Conservation (phyloP, 2,329 filamentous ascomycete genomes). For the Sporothrix curviconia region DNA sequence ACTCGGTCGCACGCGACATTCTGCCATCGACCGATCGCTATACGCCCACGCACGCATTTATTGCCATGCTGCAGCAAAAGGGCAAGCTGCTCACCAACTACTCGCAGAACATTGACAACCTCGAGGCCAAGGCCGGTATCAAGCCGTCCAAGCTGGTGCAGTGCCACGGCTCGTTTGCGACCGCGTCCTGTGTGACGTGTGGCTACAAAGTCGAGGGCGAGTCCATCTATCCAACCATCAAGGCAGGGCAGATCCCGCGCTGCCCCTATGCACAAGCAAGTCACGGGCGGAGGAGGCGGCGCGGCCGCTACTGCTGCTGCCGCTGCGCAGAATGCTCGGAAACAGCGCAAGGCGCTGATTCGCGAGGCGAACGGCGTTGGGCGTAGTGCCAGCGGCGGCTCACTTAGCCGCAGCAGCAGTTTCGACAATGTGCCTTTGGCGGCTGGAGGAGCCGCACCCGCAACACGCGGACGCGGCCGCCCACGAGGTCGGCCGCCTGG, state of each 20-base stretch:
- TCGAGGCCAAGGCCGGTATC: slow-evolving; percentile 83
- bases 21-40: slow-evolving; percentile 72
- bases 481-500: slow-evolving; percentile 26
- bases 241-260: slow-evolving; percentile 65
- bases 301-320: background rate
- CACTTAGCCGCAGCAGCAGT: slow-evolving; percentile 16
- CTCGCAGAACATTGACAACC: slow-evolving; percentile 97
- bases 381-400: background rate
- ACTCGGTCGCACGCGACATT: slow-evolving; percentile 84
- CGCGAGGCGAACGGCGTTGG: background rate
- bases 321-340: slow-evolving; percentile 28
- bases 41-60: slow-evolving; percentile 91
- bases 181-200: slow-evolving; percentile 82
- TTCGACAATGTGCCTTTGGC: slow-evolving; percentile 17
- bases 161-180: slow-evolving; percentile 94
- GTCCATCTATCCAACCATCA: slow-evolving; percentile 72
- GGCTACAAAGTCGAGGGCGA: slow-evolving; percentile 66
- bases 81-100: slow-evolving; percentile 92
- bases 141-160: slow-evolving; percentile 76
- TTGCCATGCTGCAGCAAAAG: slow-evolving; percentile 78
- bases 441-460: slow-evolving; percentile 20
- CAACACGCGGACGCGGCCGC: slow-evolving; percentile 14
- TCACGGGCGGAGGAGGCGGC: no score
- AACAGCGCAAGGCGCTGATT: slow-evolving; percentile 21
- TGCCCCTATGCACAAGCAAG: slow-evolving; percentile 64